Percentiles rank a stretch among this genome's conserved stretches.
Evolutionary conservation across 1,139 yeast genomes (phyloP).

Genomic region (Blastobotrys illinoisensis): DNA sequence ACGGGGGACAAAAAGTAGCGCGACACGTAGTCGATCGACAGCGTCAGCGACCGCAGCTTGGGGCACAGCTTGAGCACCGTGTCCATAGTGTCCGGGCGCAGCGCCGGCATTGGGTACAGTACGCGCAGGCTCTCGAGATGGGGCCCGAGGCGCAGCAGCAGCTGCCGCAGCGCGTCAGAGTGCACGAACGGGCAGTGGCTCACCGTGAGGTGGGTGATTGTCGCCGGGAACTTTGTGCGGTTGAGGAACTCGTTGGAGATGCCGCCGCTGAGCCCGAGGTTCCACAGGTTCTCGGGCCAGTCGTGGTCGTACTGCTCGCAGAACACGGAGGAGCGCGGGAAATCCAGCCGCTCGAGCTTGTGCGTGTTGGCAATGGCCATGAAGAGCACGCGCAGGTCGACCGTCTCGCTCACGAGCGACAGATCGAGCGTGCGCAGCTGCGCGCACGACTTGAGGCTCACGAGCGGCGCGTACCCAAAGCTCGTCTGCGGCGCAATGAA

Average conservation of each 20-base stretch:
- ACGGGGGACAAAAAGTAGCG: slow-evolving; percentile 33
- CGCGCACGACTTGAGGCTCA: slow-evolving; percentile 67
- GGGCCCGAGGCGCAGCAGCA: slow-evolving; percentile 60
- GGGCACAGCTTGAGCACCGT: slow-evolving; percentile 72
- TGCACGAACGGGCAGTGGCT: slow-evolving; percentile 82
- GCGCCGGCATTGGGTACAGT: slow-evolving; percentile 83
- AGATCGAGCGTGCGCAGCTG: slow-evolving; percentile 64
- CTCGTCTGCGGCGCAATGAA: slow-evolving; percentile 94
- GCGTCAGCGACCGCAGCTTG: slow-evolving; percentile 51
- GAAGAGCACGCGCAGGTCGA: slow-evolving; percentile 74
- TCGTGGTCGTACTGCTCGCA: slow-evolving; percentile 52
- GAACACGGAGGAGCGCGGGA: slow-evolving; percentile 83
- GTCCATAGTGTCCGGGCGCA: slow-evolving; percentile 67
- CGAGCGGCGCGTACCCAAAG: slow-evolving; percentile 84
- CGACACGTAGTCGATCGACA: slow-evolving; percentile 80
- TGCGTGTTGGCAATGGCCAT: slow-evolving; percentile 60
- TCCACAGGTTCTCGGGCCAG: slow-evolving; percentile 78
- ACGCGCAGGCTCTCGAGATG: slow-evolving; percentile 59
- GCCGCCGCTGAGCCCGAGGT: slow-evolving; percentile 81
- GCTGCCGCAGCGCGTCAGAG: slow-evolving; percentile 50
- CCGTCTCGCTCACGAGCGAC: slow-evolving; percentile 86
- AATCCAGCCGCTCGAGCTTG: slow-evolving; percentile 66
- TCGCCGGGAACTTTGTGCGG: slow-evolving; percentile 60
- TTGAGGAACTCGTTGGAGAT: slow-evolving; percentile 72
- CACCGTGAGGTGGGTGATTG: slow-evolving; percentile 67